Evolutionary conservation across 2,329 filamentous ascomycete genomes (phyloP), one percentile per base, ranked within the genome.

Genomic region (Aspergillus ochraceoroseus): DNA sequence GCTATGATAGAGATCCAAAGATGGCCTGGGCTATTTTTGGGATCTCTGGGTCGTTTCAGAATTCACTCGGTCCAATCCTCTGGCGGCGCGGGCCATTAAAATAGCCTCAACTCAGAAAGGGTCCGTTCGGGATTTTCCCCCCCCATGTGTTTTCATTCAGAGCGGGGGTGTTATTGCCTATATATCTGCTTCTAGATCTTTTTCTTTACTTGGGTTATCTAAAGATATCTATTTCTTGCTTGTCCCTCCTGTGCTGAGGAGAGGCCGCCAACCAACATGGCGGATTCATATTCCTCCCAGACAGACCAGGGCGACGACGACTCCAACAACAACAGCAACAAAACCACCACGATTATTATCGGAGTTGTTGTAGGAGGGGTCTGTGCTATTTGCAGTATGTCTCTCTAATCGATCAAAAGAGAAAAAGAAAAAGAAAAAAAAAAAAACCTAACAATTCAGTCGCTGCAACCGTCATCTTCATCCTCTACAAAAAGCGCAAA

Each of bases 321-420:
- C 17, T 2, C 9, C 31, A 13, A 34, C 3, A 26, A 28, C 1
- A 12, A 29, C 11, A 34, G 29, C 32, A 14, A 28, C 14, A 43
- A 43, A 28, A 43, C 41, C 7, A 43, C 41, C 6, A 43, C 46
- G 36, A 54, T 57, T 6, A 56, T 57, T 23, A 55, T 61, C 29
- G 58, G 57, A 3, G 54, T 57, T 2, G 57, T 61, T 1, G 44
- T 61, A 1, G 56, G 57, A n/a, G 49, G 51, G 7, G 44, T 59
- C 32, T 52, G 39, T 11, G 40, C 48, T 28, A 46, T 56, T 41
- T 49, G 51, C 3, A 55, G 58, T 61, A 48, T 38, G 57, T 41
- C n/a, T n/a, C n/a, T n/a, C n/a, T n/a, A n/a, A n/a, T n/a, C n/a
- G n/a, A n/a, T n/a, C n/a, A n/a, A n/a, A n/a, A n/a, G n/a, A n/a